Percentiles rank a stretch among this genome's conserved stretches.
Conservation (phyloP, 2,329 filamentous ascomycete species). For the Cercospora sp. region DNA sequence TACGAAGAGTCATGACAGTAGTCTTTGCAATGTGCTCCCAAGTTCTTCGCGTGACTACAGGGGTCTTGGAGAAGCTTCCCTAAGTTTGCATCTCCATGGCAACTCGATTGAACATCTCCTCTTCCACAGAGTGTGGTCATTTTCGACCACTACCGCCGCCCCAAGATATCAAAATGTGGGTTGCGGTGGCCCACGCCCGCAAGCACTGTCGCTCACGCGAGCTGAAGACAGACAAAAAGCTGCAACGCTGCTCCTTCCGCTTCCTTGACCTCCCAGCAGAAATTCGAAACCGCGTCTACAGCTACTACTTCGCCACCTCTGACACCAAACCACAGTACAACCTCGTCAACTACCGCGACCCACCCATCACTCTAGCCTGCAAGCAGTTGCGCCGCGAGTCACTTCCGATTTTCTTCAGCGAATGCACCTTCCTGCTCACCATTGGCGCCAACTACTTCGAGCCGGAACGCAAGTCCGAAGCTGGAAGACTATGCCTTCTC, state of each 20-base stretch:
- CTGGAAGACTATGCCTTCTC: slow-evolving; percentile 2
- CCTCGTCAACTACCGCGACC: slow-evolving; percentile 4
- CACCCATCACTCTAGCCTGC: slow-evolving; percentile 10
- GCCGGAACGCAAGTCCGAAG: background rate
- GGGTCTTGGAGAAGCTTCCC: background rate
- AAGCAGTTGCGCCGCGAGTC: slow-evolving; percentile 8
- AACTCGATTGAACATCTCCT: background rate
- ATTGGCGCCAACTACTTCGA: slow-evolving; percentile 14
- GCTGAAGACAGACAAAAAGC: background rate
- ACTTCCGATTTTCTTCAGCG: slow-evolving; percentile 6
- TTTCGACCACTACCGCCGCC: background rate
- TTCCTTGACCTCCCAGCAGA: slow-evolving; percentile 41
- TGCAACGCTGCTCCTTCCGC: slow-evolving; percentile 12
- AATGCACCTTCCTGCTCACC: slow-evolving; percentile 11
- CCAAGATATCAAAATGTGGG: background rate
- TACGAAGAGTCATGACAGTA: background rate
- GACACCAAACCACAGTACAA: background rate
- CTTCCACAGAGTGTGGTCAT: background rate
- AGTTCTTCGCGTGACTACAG: background rate
- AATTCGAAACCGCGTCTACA: slow-evolving; percentile 36
- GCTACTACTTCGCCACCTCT: background rate
- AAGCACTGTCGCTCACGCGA: background rate
- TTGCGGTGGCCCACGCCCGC: background rate
- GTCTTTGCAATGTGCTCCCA: background rate
- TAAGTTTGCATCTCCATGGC: background rate